Conservation (phyloP, 2,329 filamentous ascomycete genomes). For the Alternaria triticimaculans region DNA sequence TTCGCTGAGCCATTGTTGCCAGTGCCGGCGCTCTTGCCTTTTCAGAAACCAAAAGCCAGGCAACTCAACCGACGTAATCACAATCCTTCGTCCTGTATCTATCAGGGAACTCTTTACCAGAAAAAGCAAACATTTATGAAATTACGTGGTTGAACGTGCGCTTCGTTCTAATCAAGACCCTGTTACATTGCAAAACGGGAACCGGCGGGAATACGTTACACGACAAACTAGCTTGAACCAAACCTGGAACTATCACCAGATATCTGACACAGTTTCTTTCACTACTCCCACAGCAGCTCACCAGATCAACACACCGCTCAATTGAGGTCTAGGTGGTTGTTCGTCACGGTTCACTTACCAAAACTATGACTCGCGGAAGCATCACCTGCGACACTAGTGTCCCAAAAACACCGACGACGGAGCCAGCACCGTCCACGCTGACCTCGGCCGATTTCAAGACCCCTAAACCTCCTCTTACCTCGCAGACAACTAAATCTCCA, state of each 20-base stretch:
- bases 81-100: neutral
- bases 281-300: neutral
- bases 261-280: neutral
- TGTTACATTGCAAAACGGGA: neutral
- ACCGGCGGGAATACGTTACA: neutral
- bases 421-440: neutral
- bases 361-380: constrained; percentile 14
- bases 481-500: constrained; percentile 13
- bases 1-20: neutral
- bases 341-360: neutral
- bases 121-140: neutral
- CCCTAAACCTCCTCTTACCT: neutral
- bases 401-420: constrained; percentile 8
- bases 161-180: neutral
- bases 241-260: neutral
- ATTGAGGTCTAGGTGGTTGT: constrained; percentile 1
- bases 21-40: neutral
- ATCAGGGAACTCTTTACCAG: neutral
- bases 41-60: neutral
- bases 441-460: neutral
- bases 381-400: constrained; percentile 5
- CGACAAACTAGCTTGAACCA: neutral
- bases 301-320: neutral
- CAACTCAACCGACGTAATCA: neutral
- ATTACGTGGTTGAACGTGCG: neutral